Evolutionary conservation across 257 asterid genomes (phyloP).

Genomic region (Solanum rostratum): DNA sequence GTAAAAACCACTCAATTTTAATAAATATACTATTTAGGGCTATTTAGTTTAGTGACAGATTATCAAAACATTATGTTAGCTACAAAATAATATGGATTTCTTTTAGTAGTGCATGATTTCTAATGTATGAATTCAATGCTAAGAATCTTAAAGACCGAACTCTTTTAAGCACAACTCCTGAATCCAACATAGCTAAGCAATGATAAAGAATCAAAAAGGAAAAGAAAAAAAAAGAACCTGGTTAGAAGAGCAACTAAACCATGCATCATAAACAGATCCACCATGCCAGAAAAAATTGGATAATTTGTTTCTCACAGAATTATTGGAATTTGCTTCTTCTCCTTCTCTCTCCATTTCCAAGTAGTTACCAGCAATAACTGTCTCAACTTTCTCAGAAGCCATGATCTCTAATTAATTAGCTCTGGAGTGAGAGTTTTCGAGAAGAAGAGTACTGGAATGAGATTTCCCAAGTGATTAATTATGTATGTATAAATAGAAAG

Average conservation of each 20-base stretch:
- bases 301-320: slow-evolving; percentile 29
- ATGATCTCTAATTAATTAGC: slow-evolving; percentile 6
- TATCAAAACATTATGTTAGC: neutral
- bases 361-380: slow-evolving; percentile 72
- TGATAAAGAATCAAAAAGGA: neutral
- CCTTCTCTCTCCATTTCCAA: slow-evolving; percentile 75
- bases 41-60: neutral
- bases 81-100: too few relatives aligned
- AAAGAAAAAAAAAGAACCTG: slow-evolving; percentile 24
- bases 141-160: neutral
- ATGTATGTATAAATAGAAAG: neutral
- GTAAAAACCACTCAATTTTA: neutral
- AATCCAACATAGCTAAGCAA: neutral
- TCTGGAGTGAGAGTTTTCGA: neutral
- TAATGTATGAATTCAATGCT: neutral
- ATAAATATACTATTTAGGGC: neutral
- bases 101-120: too few relatives aligned
- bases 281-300: slow-evolving; percentile 79
- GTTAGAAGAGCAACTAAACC: slow-evolving; percentile 88
- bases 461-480: neutral
- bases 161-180: neutral
- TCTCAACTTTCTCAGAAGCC: slow-evolving; percentile 84
- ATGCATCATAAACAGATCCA: slow-evolving; percentile 92
- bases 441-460: neutral
- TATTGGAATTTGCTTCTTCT: slow-evolving; percentile 27